A percentile compares a stretch with the other conserved stretches of the same genome.
Evolutionary conservation across 345 rosid species (phyloP).

Genomic region (Mercurialis annua): DNA sequence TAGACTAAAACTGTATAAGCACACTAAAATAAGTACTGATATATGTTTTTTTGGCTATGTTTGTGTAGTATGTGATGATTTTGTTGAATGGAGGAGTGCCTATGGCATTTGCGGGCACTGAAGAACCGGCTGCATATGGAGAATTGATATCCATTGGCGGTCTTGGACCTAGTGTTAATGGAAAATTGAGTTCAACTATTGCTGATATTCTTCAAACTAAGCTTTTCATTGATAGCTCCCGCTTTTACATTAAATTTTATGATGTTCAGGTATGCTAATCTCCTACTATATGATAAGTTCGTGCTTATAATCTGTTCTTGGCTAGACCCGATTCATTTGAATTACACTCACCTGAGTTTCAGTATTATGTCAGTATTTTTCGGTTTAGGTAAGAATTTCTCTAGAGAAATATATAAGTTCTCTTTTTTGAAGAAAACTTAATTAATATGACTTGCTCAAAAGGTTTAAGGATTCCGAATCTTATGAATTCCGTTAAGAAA

Average conservation of each 20-base stretch:
- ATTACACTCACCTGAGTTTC: no score
- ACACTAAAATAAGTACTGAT: no score
- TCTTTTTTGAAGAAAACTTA: no score
- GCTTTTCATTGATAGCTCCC: conserved; percentile 76
- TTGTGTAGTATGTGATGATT: conserved; percentile 83
- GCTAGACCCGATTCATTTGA: no score
- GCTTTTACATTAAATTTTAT: conserved; percentile 82
- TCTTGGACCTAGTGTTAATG: conserved; percentile 65
- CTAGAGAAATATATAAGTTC: not conserved
- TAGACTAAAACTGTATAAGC: no score
- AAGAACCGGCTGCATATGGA: conserved; percentile 87
- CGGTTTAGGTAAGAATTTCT: no score
- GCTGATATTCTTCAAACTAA: conserved; percentile 80
- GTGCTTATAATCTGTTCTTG: no score
- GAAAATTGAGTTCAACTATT: conserved; percentile 68
- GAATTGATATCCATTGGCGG: conserved; percentile 87
- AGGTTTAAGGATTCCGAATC: no score
- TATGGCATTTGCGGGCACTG: conserved; percentile 80
- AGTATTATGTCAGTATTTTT: no score
- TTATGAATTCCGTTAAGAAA: no score
- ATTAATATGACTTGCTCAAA: no score
- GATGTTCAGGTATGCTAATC: conserved; percentile 56
- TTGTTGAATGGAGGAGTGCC: conserved; percentile 82
- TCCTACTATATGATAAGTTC: not conserved
- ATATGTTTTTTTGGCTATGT: no score